These are phyloP conservation scores for Capsicum pubescens DNA, from an alignment of 257 asterid species.

Conservation along the genomic window DNA sequence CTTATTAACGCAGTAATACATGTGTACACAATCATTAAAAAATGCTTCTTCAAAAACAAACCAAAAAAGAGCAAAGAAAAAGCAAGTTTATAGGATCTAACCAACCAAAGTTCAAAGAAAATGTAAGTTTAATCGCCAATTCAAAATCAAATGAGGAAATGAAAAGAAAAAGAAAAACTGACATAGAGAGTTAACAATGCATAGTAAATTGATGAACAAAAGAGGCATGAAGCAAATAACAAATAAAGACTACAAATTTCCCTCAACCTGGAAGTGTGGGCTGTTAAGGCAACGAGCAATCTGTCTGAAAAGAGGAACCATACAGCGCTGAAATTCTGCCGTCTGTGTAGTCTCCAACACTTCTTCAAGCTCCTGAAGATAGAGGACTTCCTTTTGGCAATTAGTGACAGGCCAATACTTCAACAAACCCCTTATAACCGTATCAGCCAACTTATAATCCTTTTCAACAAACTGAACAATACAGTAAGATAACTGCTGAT, in stretches of 20 bases:
- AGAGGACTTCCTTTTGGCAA: conserved; percentile 42
- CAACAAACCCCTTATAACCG: conserved; percentile 40
- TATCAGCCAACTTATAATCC: conserved; percentile 40
- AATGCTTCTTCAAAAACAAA: conserved; percentile 12
- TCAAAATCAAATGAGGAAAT: background rate
- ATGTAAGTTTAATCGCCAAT: background rate
- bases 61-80: background rate
- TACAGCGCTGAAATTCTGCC: conserved; percentile 43
- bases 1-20: conserved; percentile 5
- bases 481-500: conserved; percentile 41
- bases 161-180: background rate
- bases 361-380: conserved; percentile 44
- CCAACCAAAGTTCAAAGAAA: background rate
- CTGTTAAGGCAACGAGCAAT: conserved; percentile 45
- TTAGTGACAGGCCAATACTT: conserved; percentile 47
- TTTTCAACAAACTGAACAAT: conserved; percentile 40
- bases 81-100: background rate
- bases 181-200: background rate
- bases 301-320: conserved; percentile 45
- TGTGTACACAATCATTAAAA: background rate
- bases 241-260: background rate
- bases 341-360: conserved; percentile 43
- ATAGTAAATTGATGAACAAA: background rate
- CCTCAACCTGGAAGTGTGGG: conserved; percentile 44
- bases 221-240: conserved; percentile 4